These are phyloP conservation scores for Verticillium longisporum DNA, from an alignment of 2,329 filamentous ascomycete species.

Conservation along the genomic window DNA sequence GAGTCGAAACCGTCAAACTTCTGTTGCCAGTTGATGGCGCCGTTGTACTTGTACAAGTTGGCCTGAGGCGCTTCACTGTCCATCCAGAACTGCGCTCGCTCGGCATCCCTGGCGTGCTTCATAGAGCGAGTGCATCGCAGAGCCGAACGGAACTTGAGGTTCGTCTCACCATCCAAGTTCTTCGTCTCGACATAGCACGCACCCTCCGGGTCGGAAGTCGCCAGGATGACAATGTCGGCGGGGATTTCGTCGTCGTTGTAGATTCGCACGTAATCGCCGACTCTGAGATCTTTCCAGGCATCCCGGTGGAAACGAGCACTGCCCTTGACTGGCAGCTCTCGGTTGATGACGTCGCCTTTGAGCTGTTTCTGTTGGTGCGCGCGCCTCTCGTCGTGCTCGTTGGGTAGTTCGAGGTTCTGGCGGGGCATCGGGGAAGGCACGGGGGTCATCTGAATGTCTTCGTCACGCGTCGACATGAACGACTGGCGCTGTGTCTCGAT, in stretches of 20 bases:
- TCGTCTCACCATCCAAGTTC: conserved; percentile 95
- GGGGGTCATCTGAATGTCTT: conserved; percentile 92
- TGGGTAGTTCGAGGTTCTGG: conserved; percentile 28
- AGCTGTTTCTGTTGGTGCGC: conserved; percentile 33
- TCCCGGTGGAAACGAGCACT: conserved; percentile 86
- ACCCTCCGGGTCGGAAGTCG: conserved; percentile 89
- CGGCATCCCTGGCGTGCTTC: conserved; percentile 87
- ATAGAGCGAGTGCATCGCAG: conserved; percentile 77
- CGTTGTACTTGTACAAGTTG: conserved; percentile 93
- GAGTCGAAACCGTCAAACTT: conserved; percentile 52
- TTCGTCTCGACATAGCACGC: conserved; percentile 98
- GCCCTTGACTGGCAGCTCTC: conserved; percentile 54
- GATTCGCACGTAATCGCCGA: conserved; percentile 92
- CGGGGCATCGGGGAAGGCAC: conserved; percentile 71
- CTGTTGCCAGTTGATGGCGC: conserved; percentile 82
- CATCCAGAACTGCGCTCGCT: conserved; percentile 77
- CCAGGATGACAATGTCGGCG: conserved; percentile 84
- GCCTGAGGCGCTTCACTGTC: conserved; percentile 89
- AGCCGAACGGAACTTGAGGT: conserved; percentile 89
- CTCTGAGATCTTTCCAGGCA: conserved; percentile 89
- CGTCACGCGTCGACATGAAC: conserved; percentile 46
- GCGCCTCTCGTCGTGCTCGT: conserved; percentile 24
- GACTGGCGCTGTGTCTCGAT: conserved; percentile 55
- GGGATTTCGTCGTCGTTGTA: conserved; percentile 96
- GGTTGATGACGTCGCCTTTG: conserved; percentile 63